Conservation (phyloP, 2,329 filamentous ascomycete species). For the Phialophora verrucosa region DNA sequence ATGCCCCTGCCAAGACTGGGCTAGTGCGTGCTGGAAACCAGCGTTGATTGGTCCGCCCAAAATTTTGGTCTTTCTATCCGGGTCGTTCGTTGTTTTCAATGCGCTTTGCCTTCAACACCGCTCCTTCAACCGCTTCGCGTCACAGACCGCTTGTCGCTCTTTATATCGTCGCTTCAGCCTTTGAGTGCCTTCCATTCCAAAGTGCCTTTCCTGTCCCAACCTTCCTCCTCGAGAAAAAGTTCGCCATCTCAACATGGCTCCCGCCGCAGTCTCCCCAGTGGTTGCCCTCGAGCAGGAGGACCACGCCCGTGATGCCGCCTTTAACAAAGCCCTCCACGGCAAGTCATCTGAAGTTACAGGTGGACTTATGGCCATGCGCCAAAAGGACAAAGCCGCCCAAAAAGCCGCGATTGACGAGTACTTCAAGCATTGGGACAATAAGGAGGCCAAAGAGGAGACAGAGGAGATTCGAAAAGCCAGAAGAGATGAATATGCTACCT, state of each 20-base stretch:
- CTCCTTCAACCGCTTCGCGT: slow-evolving; percentile 16
- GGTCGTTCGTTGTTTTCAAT: slow-evolving; percentile 11
- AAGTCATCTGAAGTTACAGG: slow-evolving; percentile 71
- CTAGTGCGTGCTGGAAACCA: neutral
- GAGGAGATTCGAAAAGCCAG: slow-evolving; percentile 79
- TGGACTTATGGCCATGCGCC: slow-evolving; percentile 80
- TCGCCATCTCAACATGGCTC: slow-evolving; percentile 55
- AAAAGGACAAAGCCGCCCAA: slow-evolving; percentile 78
- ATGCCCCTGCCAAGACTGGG: slow-evolving; percentile 13
- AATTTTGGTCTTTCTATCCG: slow-evolving; percentile 7
- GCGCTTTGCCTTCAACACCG: slow-evolving; percentile 6
- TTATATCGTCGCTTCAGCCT: slow-evolving; percentile 1
- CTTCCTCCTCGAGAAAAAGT: neutral
- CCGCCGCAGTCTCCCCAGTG: slow-evolving; percentile 44
- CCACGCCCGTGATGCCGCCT: slow-evolving; percentile 82
- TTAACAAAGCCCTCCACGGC: slow-evolving; percentile 87
- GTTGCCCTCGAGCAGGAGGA: slow-evolving; percentile 75
- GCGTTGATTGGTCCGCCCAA: slow-evolving; percentile 2
- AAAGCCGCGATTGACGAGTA: slow-evolving; percentile 86
- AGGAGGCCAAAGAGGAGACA: slow-evolving; percentile 78
- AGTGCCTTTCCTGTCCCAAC: neutral
- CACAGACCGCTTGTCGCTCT: slow-evolving; percentile 24
- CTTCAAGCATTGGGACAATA: slow-evolving; percentile 96
- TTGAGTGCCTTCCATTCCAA: neutral
- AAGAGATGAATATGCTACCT: slow-evolving; percentile 85